phyloP scores from a whole-genome alignment of 805 yeast species.

The Isabelozyma heimii region DNA sequence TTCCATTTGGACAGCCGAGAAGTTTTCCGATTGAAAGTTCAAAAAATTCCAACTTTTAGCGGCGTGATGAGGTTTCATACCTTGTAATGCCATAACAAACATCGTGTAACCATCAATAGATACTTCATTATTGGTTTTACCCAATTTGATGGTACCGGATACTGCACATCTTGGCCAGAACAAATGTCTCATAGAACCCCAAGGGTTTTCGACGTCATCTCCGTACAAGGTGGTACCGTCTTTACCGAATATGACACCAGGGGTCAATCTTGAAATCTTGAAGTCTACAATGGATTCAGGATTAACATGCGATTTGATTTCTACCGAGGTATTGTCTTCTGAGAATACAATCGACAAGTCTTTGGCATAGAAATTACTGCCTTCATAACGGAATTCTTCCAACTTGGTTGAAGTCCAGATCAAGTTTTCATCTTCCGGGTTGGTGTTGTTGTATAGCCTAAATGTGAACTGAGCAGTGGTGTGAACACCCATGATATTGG shows the following conservation, averaged over 20 bases:
- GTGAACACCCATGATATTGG: conserved; percentile 83
- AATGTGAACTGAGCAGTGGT: conserved; percentile 94
- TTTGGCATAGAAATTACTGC: conserved; percentile 78
- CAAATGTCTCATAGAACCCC: conserved; percentile 96
- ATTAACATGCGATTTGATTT: conserved; percentile 61
- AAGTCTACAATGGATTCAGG: conserved; percentile 72
- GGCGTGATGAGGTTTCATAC: conserved; percentile 99
- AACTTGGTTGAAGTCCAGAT: conserved; percentile 92
- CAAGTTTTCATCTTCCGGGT: conserved; percentile 45
- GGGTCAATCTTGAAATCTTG: conserved; percentile 55
- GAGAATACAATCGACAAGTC: conserved; percentile 62
- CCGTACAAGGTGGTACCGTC: conserved; percentile 89
- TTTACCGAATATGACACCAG: conserved; percentile 86
- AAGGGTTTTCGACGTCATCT: conserved; percentile 75
- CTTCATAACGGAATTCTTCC: conserved; percentile 71
- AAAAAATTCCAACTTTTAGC: conserved; percentile 96
- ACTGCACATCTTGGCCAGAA: conserved; percentile 93
- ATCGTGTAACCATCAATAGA: conserved; percentile 54
- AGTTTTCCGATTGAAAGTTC: conserved; percentile 75
- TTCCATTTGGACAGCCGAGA: conserved; percentile 86
- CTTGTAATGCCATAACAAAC: conserved; percentile 96
- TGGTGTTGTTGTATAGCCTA: conserved; percentile 59
- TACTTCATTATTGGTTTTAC: conserved; percentile 18
- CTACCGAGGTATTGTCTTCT: conserved; percentile 47
- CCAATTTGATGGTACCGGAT: conserved; percentile 58